Evolutionary conservation across 192 early-diverging fungal species (phyloP).

Genomic region (Backusella luteola): DNA sequence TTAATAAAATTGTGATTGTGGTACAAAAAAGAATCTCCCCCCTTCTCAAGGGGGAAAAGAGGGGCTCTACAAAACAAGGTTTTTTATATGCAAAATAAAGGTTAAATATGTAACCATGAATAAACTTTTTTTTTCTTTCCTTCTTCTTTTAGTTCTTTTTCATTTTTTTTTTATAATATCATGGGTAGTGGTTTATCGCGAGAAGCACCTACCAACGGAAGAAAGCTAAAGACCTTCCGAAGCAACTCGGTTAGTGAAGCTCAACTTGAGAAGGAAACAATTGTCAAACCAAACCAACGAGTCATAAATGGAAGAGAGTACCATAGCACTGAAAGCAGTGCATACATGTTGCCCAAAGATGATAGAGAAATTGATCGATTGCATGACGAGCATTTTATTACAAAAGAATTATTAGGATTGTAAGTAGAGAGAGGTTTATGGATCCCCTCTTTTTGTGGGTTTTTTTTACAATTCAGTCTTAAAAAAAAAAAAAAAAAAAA

Average conservation of each 20-base stretch:
- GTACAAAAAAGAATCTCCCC: not conserved
- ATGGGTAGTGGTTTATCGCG: slow-evolving; percentile 21
- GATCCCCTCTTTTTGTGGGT: too few relatives aligned
- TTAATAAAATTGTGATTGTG: slow-evolving; percentile 14
- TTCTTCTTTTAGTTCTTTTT: slow-evolving; percentile 16
- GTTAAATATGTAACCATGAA: not conserved
- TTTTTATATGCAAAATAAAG: not conserved
- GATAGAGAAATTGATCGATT: slow-evolving; percentile 26
- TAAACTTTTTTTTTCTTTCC: not conserved
- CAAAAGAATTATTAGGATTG: slow-evolving; percentile 28
- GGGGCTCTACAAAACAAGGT: not conserved
- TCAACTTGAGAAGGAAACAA: slow-evolving; percentile 10
- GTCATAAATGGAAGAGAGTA: slow-evolving; percentile 20
- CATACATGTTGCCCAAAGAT: slow-evolving; percentile 21
- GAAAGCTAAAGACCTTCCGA: slow-evolving; percentile 10
- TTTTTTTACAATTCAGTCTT: not conserved
- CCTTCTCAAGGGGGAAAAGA: not conserved
- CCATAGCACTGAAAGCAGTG: slow-evolving; percentile 13
- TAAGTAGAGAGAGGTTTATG: not conserved
- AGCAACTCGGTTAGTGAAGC: not conserved
- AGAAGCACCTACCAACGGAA: not conserved
- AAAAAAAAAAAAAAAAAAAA: not conserved
- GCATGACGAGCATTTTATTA: slow-evolving; percentile 30
- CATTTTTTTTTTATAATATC: not conserved
- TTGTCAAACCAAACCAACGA: not conserved